Conservation (phyloP, 2,329 filamentous ascomycete genomes). For the Fusarium poae region DNA sequence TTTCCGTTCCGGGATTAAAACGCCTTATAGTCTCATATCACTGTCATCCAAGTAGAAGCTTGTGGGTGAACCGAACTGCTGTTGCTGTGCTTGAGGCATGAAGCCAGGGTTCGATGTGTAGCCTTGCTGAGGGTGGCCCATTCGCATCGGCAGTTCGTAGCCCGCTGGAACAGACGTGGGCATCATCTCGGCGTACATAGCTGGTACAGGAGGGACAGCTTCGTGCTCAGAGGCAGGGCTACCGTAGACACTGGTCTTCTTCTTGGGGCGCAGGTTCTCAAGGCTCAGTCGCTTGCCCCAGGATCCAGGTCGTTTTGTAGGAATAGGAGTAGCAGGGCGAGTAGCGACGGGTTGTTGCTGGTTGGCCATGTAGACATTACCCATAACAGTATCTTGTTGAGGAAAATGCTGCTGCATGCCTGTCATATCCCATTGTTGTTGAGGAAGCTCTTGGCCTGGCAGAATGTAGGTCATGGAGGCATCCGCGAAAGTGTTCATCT, state of each 20-base stretch:
- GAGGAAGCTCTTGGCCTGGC: slow-evolving; percentile 49
- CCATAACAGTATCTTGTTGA: slow-evolving; percentile 50
- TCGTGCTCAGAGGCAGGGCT: slow-evolving; percentile 48
- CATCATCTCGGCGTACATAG: slow-evolving; percentile 50
- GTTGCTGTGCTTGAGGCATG: slow-evolving; percentile 47
- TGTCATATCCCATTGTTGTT: slow-evolving; percentile 48
- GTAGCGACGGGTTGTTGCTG: slow-evolving; percentile 44
- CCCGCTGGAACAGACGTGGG: slow-evolving; percentile 48
- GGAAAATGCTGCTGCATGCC: slow-evolving; percentile 47
- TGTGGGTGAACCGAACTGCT: slow-evolving; percentile 48
- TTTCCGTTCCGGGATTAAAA: slow-evolving; percentile 39
- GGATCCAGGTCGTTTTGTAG: slow-evolving; percentile 56
- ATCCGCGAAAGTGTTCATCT: slow-evolving; percentile 52
- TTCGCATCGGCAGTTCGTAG: slow-evolving; percentile 50
- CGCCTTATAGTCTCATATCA: slow-evolving; percentile 48
- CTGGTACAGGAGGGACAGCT: slow-evolving; percentile 47
- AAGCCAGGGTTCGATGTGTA: slow-evolving; percentile 47
- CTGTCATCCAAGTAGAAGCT: slow-evolving; percentile 49
- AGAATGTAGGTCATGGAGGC: slow-evolving; percentile 51
- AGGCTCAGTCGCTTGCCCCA: slow-evolving; percentile 57
- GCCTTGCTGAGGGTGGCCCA: slow-evolving; percentile 42
- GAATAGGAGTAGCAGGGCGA: slow-evolving; percentile 56
- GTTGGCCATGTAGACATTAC: slow-evolving; percentile 45
- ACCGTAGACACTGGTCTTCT: slow-evolving; percentile 53
- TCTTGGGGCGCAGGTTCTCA: slow-evolving; percentile 55